Conservation (phyloP, 2,329 filamentous ascomycete species). For the Aureobasidium namibiae region DNA sequence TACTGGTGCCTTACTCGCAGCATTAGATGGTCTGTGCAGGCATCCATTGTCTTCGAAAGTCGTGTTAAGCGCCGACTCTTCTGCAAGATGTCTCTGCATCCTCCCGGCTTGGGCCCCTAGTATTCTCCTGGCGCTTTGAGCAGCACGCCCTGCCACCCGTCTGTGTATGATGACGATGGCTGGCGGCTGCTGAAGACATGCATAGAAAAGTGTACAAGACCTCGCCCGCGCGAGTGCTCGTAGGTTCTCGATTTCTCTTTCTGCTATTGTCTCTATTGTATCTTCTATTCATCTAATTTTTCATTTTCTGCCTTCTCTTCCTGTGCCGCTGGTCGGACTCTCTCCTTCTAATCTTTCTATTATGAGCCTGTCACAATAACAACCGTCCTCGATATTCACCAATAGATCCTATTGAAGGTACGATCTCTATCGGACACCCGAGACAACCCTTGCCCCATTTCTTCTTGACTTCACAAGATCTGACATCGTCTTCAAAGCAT, state of each 20-base stretch:
- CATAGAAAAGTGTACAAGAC: neutral
- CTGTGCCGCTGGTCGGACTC: constrained; percentile 9
- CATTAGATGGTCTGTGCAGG: neutral
- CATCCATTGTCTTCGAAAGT: neutral
- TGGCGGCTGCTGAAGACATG: neutral
- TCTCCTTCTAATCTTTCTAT: neutral
- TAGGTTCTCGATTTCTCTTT: neutral
- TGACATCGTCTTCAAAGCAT: neutral
- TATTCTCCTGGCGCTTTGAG: neutral
- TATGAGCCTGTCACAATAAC: neutral
- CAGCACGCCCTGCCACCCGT: neutral
- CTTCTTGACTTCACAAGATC: neutral
- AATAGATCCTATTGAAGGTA: constrained; percentile 5
- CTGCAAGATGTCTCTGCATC: constrained; percentile 11
- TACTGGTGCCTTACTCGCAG: neutral
- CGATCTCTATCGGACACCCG: neutral
- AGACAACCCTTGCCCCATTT: neutral
- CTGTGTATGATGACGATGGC: constrained; percentile 5
- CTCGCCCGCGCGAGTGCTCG: neutral
- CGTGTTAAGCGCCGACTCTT: constrained; percentile 9
- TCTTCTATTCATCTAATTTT: neutral
- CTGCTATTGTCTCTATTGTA: constrained; percentile 7
- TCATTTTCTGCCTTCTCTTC: neutral
- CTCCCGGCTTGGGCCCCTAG: neutral
- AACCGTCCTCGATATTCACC: neutral